Base-by-base conservation (phyloP, 129 eudicot species). In the Pulicaria dysenterica region DNA sequence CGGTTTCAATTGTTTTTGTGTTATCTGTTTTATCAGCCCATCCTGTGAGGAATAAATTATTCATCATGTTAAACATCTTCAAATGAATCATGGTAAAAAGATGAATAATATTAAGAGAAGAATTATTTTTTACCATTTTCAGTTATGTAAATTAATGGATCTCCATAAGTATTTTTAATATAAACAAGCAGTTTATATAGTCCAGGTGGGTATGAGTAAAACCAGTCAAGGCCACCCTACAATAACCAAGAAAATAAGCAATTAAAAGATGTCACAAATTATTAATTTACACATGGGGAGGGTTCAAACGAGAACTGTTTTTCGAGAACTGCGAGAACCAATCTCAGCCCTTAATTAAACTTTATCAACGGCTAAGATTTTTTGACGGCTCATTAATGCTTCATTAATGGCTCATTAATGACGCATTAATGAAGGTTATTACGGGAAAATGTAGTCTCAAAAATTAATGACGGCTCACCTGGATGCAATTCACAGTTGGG, bases 81-180 rank as follows among this genome's bases (percentile, higher is more conserved):
- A 31, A 67, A 50, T 17, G 1, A n/a, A 55, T 8, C 12, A 57
- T 43, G 12, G 10, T 17, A 13, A 48, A 41, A 44, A 45, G 15
- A 48, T 57, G 7, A 37, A 55, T 5, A 10, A 54, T 8, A 24
- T 16, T 34, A 43, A 55, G 17, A 56, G 44, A 45, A 57, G 5
- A 64, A 41, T 46, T 40, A 48, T 14, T 10, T 10, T 7, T 49
- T 69, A 83, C 86, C 86, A 74, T 78, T 83, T 78, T 83, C 86
- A 51, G 87, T 79, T 56, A 83, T 70, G 62, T 74, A 79, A 13
- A 82, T 72, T 38, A 77, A 12, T 42, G 79, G 83, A 73, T 72
- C 67, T 58, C 77, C 65, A 14, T 83, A 83, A 9, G 43, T 74
- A 8, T 57, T 11, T 62, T 79, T 79, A 24, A 79, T 71, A 15